These are phyloP conservation scores for Eimeria acervulina DNA, from an alignment of 169 alveolate genomes.

Conservation along the genomic window DNA sequence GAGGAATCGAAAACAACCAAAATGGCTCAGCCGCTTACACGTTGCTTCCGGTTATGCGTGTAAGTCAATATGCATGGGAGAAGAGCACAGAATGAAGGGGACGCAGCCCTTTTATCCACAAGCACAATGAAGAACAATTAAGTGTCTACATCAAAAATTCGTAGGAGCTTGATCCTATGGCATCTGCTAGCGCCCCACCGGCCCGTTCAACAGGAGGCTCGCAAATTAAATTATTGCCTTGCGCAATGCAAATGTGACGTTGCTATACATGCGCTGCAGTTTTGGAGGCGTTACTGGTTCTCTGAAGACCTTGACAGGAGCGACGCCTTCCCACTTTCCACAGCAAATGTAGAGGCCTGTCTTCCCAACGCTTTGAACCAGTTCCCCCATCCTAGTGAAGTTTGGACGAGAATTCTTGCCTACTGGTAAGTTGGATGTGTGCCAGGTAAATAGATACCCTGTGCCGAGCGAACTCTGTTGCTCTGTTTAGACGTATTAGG, in stretches of 20 bases:
- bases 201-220: neutral
- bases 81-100: neutral
- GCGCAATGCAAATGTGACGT: no score
- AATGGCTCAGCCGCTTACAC: conserved; percentile 59
- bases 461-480: neutral
- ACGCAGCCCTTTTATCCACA: neutral
- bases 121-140: neutral
- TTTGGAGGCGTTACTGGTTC: conserved; percentile 81
- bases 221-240: no score
- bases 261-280: conserved; percentile 46
- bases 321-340: conserved; percentile 45
- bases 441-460: neutral
- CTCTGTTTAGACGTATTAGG: neutral
- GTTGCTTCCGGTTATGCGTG: conserved; percentile 67
- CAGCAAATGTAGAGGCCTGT: conserved; percentile 20
- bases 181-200: neutral
- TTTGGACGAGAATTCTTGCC: conserved; percentile 74
- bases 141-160: neutral
- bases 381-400: conserved; percentile 60
- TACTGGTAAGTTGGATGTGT: conserved; percentile 52
- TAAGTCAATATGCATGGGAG: neutral
- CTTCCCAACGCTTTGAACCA: conserved; percentile 22
- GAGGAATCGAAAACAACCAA: conserved; percentile 78
- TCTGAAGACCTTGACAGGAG: conserved; percentile 72
- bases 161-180: neutral